Conservation (phyloP, 2,329 filamentous ascomycete species). For the Talaromyces sp. region DNA sequence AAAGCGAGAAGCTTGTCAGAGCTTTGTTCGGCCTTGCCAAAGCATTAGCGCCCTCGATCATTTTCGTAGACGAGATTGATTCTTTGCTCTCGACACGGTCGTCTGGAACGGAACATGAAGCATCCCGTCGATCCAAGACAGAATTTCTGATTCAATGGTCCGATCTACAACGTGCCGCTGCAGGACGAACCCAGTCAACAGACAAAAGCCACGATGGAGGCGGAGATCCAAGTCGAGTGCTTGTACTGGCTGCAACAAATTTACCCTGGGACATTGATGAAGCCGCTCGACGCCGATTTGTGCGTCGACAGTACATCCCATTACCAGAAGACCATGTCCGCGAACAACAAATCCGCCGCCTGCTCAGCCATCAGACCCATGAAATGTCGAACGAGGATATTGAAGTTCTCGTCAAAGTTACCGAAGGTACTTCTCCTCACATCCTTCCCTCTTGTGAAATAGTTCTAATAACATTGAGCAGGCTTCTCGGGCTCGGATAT, state of each 20-base stretch:
- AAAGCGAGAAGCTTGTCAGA: constrained; percentile 92
- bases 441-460: neutral
- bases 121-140: constrained; percentile 89
- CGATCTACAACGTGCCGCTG: constrained; percentile 85
- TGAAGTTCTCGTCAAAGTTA: constrained; percentile 68
- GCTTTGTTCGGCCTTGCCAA: constrained; percentile 90
- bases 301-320: constrained; percentile 92
- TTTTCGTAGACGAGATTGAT: constrained; percentile 98
- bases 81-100: constrained; percentile 82
- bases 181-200: constrained; percentile 66
- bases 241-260: constrained; percentile 94
- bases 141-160: constrained; percentile 98
- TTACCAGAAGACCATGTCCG: constrained; percentile 82
- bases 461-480: constrained; percentile 37
- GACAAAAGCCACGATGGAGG: constrained; percentile 53
- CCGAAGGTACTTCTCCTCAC: constrained; percentile 64
- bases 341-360: constrained; percentile 69
- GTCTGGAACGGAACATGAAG: constrained; percentile 78
- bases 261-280: constrained; percentile 97
- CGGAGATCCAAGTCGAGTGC: constrained; percentile 80
- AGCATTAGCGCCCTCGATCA: constrained; percentile 85
- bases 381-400: constrained; percentile 70
- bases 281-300: constrained; percentile 84
- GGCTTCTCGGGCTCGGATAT: constrained; percentile 98
- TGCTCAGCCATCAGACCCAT: constrained; percentile 86